Evolutionary conservation across 208 protist species (phyloP).

Genomic region (Crithidia thermophila): DNA sequence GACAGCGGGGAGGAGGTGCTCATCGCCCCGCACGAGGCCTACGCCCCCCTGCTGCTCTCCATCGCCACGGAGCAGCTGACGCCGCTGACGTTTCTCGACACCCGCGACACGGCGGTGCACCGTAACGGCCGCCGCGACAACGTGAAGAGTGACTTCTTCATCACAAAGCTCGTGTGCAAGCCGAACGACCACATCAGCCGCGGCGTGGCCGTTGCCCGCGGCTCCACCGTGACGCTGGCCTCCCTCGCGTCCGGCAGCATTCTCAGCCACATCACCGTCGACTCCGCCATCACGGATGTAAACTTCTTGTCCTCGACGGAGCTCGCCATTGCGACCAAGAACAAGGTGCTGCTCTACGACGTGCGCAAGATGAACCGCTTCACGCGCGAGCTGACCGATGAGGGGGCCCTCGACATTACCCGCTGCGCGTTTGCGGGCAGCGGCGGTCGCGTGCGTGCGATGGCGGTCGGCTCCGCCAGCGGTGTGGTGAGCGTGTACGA

Average conservation of each 20-base stretch:
- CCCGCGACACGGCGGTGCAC: conserved; percentile 61
- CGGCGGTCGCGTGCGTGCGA: conserved; percentile 1
- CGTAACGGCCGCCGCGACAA: conserved; percentile 70
- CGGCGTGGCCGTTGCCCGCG: conserved; percentile 56
- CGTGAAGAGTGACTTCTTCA: conserved; percentile 61
- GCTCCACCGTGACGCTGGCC: conserved; percentile 63
- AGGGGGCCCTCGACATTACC: conserved; percentile 66
- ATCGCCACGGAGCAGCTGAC: conserved; percentile 69
- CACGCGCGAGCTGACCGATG: conserved; percentile 57
- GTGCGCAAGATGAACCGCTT: conserved; percentile 72
- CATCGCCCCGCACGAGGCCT: conserved; percentile 59
- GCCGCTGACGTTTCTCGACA: conserved; percentile 73
- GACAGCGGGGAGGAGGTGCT: conserved; percentile 75
- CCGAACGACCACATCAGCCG: conserved; percentile 20
- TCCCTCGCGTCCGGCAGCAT: conserved; percentile 75
- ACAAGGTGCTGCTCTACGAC: conserved; percentile 76
- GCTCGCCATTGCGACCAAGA: conserved; percentile 63
- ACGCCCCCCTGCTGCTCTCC: conserved; percentile 57
- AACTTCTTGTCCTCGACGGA: conserved; percentile 58
- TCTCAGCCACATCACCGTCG: conserved; percentile 48
- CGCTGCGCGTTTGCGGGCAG: conserved; percentile 42
- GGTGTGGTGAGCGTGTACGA: conserved; percentile 82
- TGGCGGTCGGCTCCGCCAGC: conserved; percentile 70
- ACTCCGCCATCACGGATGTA: conserved; percentile 53
- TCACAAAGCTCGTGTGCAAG: conserved; percentile 40